Conservation (phyloP, 129 eudicot genomes). For the Flaveria bidentis region DNA sequence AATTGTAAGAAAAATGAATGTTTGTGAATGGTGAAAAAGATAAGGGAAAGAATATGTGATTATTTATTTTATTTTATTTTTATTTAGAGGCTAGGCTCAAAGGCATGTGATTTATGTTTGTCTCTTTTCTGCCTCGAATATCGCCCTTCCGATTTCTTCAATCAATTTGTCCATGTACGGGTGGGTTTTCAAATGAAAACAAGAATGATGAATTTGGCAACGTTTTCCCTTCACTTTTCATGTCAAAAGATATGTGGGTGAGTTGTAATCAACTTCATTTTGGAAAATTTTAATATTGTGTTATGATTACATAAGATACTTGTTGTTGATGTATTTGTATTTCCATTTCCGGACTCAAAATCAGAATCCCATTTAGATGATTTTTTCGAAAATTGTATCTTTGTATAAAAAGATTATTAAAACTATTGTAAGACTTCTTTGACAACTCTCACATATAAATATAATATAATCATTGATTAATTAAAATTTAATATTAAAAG, state of each 20-base stretch:
- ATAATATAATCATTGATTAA: too few relatives aligned
- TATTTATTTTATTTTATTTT: constrained; percentile 17
- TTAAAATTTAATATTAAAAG: too few relatives aligned
- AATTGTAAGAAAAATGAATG: constrained; percentile 36
- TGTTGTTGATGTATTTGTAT: too few relatives aligned
- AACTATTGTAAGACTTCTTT: too few relatives aligned
- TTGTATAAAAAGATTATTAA: too few relatives aligned
- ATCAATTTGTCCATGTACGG: constrained; percentile 32
- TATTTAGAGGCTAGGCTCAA: background rate
- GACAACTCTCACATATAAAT: too few relatives aligned
- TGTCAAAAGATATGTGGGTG: background rate
- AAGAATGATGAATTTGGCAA: background rate
- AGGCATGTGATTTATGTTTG: constrained; percentile 53
- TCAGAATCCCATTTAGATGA: too few relatives aligned
- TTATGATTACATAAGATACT: too few relatives aligned
- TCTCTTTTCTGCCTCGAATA: constrained; percentile 42
- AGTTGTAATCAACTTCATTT: background rate
- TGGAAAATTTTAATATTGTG: too few relatives aligned
- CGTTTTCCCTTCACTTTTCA: background rate
- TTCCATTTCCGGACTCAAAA: too few relatives aligned
- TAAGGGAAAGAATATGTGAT: constrained; percentile 23
- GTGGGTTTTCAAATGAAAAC: constrained; percentile 26
- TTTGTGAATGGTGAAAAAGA: constrained; percentile 45
- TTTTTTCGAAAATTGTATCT: too few relatives aligned
- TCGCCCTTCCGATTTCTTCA: constrained; percentile 35